Base-by-base conservation (phyloP, 2,329 filamentous ascomycete species). In the Calonectria pseudoturangicola region DNA sequence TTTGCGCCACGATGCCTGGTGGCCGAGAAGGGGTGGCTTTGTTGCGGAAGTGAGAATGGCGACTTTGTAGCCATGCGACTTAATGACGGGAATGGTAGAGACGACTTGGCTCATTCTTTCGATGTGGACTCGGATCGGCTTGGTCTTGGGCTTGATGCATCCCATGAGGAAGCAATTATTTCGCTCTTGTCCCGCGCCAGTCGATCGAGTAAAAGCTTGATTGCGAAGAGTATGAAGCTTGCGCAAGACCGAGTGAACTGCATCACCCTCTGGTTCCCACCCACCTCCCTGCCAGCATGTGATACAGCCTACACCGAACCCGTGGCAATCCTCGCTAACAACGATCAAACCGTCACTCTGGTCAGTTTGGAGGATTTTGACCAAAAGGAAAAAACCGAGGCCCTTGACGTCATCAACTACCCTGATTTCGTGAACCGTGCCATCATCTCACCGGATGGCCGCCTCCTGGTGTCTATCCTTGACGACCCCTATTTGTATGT, bases 391-490 rank as follows among this genome's bases (percentile, higher is more conserved):
- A 83, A 83, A 60, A 83, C 84, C 16, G 88, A 93, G 72, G 88
- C 93, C 43, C 85, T 97, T 27, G 92, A 94, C 68, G 89, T 92
- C 51, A 86, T 98, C 66, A 88, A 90, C 4, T 93, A 98, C 75
- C 93, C 94, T 6, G 94, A 96, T 81, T 94, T 92, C 75, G 96
- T 98, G 86, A 99, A 99, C 80, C 95, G 97, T 80, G 95, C 96
- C 41, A 91, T 96, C n/a, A 93, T 99, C 66, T 98, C 96, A 8
- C 97, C 96, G 0, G 94, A 98, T 81, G 96, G 96, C 1, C 90
- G 89, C 25, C 85, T 96, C 13, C 88, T 98, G 25, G 89, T 96
- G 7, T 94, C 95, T 2, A 94, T 98, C 51, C 94, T 96, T 48
- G 97, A 99, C 81, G 93, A 96, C 79, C 93, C 95, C 1, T 94